These are phyloP conservation scores for Onygena corvina DNA, from an alignment of 2,329 filamentous ascomycete genomes.

Conservation along the genomic window DNA sequence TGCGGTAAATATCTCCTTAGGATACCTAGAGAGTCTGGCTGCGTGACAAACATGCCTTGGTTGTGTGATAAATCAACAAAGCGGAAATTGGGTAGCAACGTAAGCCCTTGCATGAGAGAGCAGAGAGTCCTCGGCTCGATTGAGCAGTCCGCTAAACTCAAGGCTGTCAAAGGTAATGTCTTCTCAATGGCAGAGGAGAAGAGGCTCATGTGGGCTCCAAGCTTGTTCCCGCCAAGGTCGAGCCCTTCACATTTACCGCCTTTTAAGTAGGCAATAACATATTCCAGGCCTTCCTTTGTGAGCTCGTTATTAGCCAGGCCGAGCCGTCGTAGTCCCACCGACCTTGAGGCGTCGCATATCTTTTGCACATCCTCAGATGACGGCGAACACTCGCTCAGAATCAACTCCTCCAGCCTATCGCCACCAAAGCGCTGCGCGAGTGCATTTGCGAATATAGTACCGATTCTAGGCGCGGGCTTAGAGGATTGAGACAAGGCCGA, in stretches of 20 bases:
- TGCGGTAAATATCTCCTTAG: slow-evolving; percentile 77
- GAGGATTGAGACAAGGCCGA: slow-evolving; percentile 18
- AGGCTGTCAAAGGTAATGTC: slow-evolving; percentile 54
- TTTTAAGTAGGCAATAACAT: slow-evolving; percentile 64
- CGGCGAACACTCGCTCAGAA: slow-evolving; percentile 67
- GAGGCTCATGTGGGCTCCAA: slow-evolving; percentile 41
- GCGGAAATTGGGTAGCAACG: slow-evolving; percentile 58
- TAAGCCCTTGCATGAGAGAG: slow-evolving; percentile 61
- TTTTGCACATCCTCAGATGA: slow-evolving; percentile 57
- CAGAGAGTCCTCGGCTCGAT: slow-evolving; percentile 60
- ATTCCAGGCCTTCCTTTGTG: slow-evolving; percentile 57
- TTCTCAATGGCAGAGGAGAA: slow-evolving; percentile 29
- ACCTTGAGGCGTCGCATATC: slow-evolving; percentile 70
- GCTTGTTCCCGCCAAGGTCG: slow-evolving; percentile 76
- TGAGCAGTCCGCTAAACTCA: slow-evolving; percentile 79
- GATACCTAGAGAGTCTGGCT: slow-evolving; percentile 60
- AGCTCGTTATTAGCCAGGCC: slow-evolving; percentile 75
- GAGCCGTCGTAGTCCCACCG: slow-evolving; percentile 64
- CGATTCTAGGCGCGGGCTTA: slow-evolving; percentile 39
- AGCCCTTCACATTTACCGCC: slow-evolving; percentile 73
- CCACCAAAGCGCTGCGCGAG: slow-evolving; percentile 67
- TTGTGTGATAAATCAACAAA: slow-evolving; percentile 94
- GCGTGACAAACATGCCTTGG: slow-evolving; percentile 59
- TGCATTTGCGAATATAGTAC: slow-evolving; percentile 59
- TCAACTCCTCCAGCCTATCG: slow-evolving; percentile 64